Base-by-base conservation (phyloP, 768 basidiomycete species). In the Podaxis sp. region DNA sequence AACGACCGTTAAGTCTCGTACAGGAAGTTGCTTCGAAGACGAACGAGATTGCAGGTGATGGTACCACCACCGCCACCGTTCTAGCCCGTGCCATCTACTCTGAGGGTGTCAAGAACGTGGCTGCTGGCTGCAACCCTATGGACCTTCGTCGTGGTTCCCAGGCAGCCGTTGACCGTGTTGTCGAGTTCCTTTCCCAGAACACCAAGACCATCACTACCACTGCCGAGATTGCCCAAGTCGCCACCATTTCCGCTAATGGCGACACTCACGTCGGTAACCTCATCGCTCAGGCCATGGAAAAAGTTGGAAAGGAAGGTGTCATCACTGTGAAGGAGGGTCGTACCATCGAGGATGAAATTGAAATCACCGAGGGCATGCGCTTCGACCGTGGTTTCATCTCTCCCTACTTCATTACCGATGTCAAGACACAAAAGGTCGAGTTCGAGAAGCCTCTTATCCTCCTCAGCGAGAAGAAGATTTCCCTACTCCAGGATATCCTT, bases 241-340 rank as follows among this genome's bases (percentile, higher is more conserved):
- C 95, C n/a, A 98, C 95, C 66, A 96, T 97, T 74, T 90, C 88
- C 25, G 86, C 91, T 10, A 85, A 85, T 60, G 81, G 84, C 37
- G 96, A 98, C 76, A 81, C 75, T 1, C 95, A 98, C 71, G 82
- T 99, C 63, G 95, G 96, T 48, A 88, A 88, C 71, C 84, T 99
- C 70, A 98, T 98, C 73, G 95, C 96, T 4, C 93, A 93, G 71
- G 96, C 96, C 1, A 99, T 98, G 96, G 96, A 98, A 78, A 97
- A 97, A 75, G 96, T 98, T 62, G 96, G 96, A 72, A 97, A 96
- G 80, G 96, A 99, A 77, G 96, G 96, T 73, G 96, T 98, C 70
- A 98, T 99, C 80, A 98, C 96, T 53, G 95, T 99, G 74, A 99
- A 98, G 82, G 96, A 99, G 75, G 96, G 96, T 47, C 88, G 90